These are phyloP conservation scores for Bryoglossum gracile DNA, from an alignment of 495 filamentous ascomycete species.

Conservation along the genomic window DNA sequence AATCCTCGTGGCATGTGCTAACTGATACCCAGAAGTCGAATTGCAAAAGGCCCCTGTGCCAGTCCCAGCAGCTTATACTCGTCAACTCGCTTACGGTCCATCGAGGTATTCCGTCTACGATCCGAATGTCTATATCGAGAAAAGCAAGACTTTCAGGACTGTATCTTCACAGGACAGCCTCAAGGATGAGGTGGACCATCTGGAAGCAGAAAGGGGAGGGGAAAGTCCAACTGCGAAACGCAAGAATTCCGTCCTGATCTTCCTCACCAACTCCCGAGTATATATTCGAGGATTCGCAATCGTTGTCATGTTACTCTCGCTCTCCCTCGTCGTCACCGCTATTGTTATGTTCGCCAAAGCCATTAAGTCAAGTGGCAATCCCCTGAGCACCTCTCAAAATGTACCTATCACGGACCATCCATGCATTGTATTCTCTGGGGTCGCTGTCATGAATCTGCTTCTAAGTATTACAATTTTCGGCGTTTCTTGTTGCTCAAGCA, in stretches of 20 bases:
- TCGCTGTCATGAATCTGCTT: conserved; percentile 12
- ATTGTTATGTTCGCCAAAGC: conserved; percentile 12
- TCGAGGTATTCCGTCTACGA: not conserved
- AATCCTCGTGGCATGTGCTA: not conserved
- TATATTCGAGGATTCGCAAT: conserved; percentile 13
- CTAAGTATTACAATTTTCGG: conserved; percentile 10
- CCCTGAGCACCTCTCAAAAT: conserved; percentile 5
- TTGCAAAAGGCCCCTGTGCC: not conserved
- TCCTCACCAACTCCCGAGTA: conserved; percentile 3
- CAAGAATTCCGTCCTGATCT: conserved; percentile 9
- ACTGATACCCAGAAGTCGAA: not conserved
- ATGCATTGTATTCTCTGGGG: conserved; percentile 13
- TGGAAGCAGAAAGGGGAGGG: not conserved
- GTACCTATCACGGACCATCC: conserved; percentile 15
- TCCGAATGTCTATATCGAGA: conserved; percentile 6
- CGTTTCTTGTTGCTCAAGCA: conserved; percentile 10
- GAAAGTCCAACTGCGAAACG: not conserved
- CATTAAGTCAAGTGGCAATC: conserved; percentile 3
- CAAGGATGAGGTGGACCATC: too few species aligned
- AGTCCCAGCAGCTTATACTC: conserved; percentile 3
- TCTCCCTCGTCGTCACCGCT: conserved; percentile 14
- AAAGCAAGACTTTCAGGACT: too few species aligned
- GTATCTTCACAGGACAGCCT: too few species aligned
- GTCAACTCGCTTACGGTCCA: not conserved
- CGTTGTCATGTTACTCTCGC: conserved; percentile 11